Percentiles rank a stretch among this genome's conserved stretches.
These are phyloP conservation scores for Millerozyma acaciae DNA, from an alignment of 805 yeast genomes.

Conservation along the genomic window DNA sequence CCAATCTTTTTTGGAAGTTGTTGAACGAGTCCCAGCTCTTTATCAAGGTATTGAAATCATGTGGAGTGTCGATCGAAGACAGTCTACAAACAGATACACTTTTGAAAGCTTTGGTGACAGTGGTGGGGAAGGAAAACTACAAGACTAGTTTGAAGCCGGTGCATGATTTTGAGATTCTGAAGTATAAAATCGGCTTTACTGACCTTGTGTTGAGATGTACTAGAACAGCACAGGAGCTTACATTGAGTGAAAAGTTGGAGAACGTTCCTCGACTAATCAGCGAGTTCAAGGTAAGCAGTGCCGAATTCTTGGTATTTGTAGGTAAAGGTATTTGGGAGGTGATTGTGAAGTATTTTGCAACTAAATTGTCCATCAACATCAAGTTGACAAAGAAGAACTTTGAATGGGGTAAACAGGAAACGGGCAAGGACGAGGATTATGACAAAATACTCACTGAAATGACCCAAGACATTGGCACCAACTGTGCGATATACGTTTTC, in stretches of 20 bases:
- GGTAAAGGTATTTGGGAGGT: slow-evolving; percentile 78
- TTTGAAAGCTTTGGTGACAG: slow-evolving; percentile 11
- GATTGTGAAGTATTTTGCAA: slow-evolving; percentile 35
- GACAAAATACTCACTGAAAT: slow-evolving; percentile 16
- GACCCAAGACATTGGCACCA: slow-evolving; percentile 12
- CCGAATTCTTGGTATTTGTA: slow-evolving; percentile 51
- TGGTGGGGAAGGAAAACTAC: slow-evolving; percentile 6
- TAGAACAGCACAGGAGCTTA: slow-evolving; percentile 51
- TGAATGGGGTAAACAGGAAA: slow-evolving; percentile 47
- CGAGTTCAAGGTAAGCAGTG: slow-evolving; percentile 37
- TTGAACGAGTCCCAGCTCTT: slow-evolving; percentile 51
- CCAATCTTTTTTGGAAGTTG: slow-evolving; percentile 67
- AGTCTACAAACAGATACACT: slow-evolving; percentile 9
- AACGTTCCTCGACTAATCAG: slow-evolving; percentile 51
- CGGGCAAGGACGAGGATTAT: slow-evolving; percentile 16
- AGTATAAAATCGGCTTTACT: slow-evolving; percentile 60
- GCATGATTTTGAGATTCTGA: slow-evolving; percentile 41
- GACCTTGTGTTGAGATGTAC: slow-evolving; percentile 69
- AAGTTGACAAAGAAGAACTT: slow-evolving; percentile 32
- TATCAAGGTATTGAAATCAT: slow-evolving; percentile 10
- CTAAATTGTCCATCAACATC: slow-evolving; percentile 21
- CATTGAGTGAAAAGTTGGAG: slow-evolving; percentile 46
- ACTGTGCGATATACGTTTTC: slow-evolving; percentile 47
- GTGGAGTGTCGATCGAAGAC: slow-evolving; percentile 1
- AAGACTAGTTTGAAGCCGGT: slow-evolving; percentile 16